Percentiles rank a stretch among this genome's conserved stretches.
phyloP scores from a whole-genome alignment of 768 basidiomycete species.

The Tulasnella sp. region DNA sequence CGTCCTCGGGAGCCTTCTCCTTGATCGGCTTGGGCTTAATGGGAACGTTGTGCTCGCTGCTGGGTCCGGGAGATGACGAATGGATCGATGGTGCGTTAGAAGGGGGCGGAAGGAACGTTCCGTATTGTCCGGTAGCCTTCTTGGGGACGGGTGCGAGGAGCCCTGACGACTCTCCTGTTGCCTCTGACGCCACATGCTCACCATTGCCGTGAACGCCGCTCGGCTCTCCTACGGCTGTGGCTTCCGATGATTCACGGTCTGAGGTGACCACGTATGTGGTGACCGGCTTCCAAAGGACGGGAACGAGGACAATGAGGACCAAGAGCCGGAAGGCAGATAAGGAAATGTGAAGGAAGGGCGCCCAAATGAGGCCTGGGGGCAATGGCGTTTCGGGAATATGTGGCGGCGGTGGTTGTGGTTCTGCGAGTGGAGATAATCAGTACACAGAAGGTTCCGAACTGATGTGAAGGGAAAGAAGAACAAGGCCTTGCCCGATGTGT shows the following conservation, averaged over 20 bases:
- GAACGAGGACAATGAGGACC: conserved; percentile 57
- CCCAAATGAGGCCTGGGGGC: conserved; percentile 33
- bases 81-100: conserved; percentile 25
- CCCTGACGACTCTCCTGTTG: conserved; percentile 47
- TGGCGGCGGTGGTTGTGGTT: conserved; percentile 10
- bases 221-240: conserved; percentile 38
- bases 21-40: conserved; percentile 37
- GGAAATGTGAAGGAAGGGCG: conserved; percentile 46
- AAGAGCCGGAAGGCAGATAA: conserved; percentile 66
- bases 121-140: conserved; percentile 33
- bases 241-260: conserved; percentile 38
- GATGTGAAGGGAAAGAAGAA: conserved; percentile 5
- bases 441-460: background rate
- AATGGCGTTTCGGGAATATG: conserved; percentile 29
- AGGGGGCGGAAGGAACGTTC: conserved; percentile 40
- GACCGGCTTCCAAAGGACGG: conserved; percentile 60
- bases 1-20: conserved; percentile 42
- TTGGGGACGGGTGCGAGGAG: conserved; percentile 46
- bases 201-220: conserved; percentile 43
- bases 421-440: conserved; percentile 3
- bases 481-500: conserved; percentile 9
- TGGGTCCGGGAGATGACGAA: conserved; percentile 42
- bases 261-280: conserved; percentile 55
- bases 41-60: conserved; percentile 41
- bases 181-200: conserved; percentile 33